Percentiles rank a stretch among this genome's conserved stretches.
Evolutionary conservation across 2,329 filamentous ascomycete species (phyloP).

Genomic region (Colletotrichum higginsianum): DNA sequence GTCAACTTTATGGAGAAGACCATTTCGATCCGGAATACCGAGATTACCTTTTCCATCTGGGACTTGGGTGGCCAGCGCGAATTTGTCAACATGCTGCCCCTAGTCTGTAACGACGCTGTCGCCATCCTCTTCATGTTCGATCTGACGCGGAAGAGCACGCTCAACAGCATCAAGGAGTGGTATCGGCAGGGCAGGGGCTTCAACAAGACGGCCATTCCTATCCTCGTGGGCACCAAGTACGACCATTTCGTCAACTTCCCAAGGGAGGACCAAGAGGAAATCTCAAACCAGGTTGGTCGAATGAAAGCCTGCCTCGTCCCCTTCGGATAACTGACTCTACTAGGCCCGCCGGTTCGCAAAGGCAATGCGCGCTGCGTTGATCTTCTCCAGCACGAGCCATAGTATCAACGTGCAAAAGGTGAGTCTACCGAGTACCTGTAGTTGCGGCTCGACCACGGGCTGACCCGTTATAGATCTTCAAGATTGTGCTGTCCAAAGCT

Average conservation of each 20-base stretch:
- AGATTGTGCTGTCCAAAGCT: slow-evolving; percentile 98
- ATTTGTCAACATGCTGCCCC: slow-evolving; percentile 99
- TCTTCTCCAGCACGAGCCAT: slow-evolving; percentile 99
- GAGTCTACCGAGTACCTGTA: slow-evolving; percentile 41
- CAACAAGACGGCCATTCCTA: slow-evolving; percentile 99
- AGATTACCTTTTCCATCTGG: slow-evolving; percentile 99
- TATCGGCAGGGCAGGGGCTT: slow-evolving; percentile 97
- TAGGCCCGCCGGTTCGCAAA: slow-evolving; percentile 96
- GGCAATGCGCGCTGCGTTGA: slow-evolving; percentile 97
- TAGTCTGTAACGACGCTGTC: slow-evolving; percentile 99
- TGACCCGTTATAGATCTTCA: slow-evolving; percentile 84
- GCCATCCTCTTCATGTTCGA: slow-evolving; percentile 99
- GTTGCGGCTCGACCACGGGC: slow-evolving; percentile 26
- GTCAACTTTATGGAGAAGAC: slow-evolving; percentile 99
- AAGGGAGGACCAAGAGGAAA: slow-evolving; percentile 97
- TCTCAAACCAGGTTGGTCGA: slow-evolving; percentile 85
- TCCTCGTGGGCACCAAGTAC: slow-evolving; percentile 97
- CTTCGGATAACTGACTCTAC: slow-evolving; percentile 4
- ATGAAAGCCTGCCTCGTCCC: slow-evolving; percentile 3
- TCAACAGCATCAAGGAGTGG: slow-evolving; percentile 99
- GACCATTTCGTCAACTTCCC: slow-evolving; percentile 99
- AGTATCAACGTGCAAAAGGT: slow-evolving; percentile 99
- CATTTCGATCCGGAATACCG: slow-evolving; percentile 98
- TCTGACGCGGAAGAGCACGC: slow-evolving; percentile 94
- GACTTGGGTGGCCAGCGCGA: slow-evolving; percentile 97